A percentile compares a stretch with the other conserved stretches of the same genome.
phyloP scores from a whole-genome alignment of 805 yeast genomes.

The Saturnispora sanitii region DNA sequence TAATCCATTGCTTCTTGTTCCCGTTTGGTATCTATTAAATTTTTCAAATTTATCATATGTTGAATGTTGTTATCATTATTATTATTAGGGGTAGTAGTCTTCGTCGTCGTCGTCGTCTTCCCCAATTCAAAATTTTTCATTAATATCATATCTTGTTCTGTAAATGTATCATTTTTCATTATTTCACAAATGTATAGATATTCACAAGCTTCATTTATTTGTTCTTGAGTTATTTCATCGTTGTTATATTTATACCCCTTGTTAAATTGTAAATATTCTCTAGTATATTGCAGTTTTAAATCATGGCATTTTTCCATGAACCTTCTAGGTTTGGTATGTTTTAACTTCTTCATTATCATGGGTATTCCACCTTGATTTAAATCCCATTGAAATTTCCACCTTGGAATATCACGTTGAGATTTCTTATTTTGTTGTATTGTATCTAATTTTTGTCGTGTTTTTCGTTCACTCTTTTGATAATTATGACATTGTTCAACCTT shows the following conservation, averaged over 20 bases:
- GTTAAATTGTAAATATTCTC: constrained; percentile 1
- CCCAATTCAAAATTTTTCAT: no score
- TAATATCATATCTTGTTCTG: no score
- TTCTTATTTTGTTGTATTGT: no score
- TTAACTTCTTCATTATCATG: no score
- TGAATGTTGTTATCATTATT: not conserved
- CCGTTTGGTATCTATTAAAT: not conserved
- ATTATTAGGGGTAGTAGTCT: not conserved
- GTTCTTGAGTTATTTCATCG: not conserved
- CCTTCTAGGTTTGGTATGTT: no score
- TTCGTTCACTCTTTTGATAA: not conserved
- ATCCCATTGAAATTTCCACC: not conserved
- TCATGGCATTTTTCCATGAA: no score
- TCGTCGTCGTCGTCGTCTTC: no score
- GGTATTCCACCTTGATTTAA: not conserved
- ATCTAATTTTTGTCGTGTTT: not conserved
- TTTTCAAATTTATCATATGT: not conserved
- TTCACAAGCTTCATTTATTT: not conserved
- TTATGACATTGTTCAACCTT: not conserved
- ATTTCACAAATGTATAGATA: not conserved
- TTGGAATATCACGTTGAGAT: no score
- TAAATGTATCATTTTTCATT: not conserved
- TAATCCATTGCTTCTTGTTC: constrained; percentile 1
- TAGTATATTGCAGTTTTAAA: not conserved
- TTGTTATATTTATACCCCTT: constrained; percentile 1